A percentile compares a stretch with the other conserved stretches of the same genome.
These are phyloP conservation scores for Pseudozyma thailandica DNA, from an alignment of 1,284 basidiomycete species.

Conservation along the genomic window DNA sequence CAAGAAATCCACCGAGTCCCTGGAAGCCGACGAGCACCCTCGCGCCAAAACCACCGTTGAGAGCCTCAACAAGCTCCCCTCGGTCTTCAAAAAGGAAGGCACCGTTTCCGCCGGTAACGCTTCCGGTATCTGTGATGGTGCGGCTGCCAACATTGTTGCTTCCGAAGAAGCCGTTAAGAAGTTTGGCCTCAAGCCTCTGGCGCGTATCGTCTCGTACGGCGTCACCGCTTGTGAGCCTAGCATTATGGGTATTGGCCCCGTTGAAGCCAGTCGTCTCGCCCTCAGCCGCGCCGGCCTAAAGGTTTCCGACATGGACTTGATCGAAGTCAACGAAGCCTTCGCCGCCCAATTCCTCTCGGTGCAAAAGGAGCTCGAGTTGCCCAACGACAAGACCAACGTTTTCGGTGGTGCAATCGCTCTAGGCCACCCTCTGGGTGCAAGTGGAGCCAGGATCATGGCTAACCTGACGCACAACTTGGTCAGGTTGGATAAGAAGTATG, in stretches of 20 bases:
- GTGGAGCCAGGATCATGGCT: constrained; percentile 72
- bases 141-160: constrained; percentile 93
- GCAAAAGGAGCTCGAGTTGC: constrained; percentile 85
- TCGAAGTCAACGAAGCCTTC: constrained; percentile 81
- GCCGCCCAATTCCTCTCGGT: constrained; percentile 91
- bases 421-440: constrained; percentile 73
- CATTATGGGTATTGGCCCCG: constrained; percentile 74
- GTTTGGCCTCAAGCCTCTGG: constrained; percentile 84
- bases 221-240: constrained; percentile 73
- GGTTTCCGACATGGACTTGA: constrained; percentile 71
- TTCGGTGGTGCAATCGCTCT: constrained; percentile 72
- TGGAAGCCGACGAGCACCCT: constrained; percentile 71
- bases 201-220: constrained; percentile 80
- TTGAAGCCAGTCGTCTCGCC: constrained; percentile 69
- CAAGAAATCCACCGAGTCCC: constrained; percentile 61
- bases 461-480: constrained; percentile 72
- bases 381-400: constrained; percentile 72
- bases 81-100: constrained; percentile 88
- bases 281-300: constrained; percentile 68
- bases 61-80: constrained; percentile 84
- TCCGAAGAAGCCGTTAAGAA: constrained; percentile 88
- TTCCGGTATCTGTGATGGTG: constrained; percentile 94
- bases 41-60: constrained; percentile 86
- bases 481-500: constrained; percentile 72
- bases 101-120: constrained; percentile 96